phyloP scores from a whole-genome alignment of 116 monocot genomes.

The Phalaenopsis hybrid region DNA sequence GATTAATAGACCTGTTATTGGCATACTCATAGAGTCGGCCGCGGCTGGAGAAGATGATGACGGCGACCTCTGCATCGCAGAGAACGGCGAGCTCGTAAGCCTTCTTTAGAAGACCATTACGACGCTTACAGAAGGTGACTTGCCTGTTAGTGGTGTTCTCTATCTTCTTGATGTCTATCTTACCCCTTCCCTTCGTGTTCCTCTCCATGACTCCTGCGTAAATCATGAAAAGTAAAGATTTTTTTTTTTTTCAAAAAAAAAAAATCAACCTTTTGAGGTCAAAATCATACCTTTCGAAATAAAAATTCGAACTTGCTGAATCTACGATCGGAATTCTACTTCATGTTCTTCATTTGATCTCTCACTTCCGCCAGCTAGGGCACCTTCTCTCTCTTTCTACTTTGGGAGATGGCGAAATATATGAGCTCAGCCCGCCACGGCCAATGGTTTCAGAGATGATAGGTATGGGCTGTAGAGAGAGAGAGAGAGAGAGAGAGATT shows the following conservation, averaged over 20 bases:
- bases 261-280: neutral
- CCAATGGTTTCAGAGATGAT: neutral
- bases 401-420: no score
- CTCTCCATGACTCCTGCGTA: neutral
- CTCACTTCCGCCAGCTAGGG: no score
- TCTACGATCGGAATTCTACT: neutral
- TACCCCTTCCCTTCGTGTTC: slow-evolving; percentile 31
- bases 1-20: slow-evolving; percentile 38
- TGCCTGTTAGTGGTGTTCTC: slow-evolving; percentile 64
- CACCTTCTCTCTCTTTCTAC: neutral
- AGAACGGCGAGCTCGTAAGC: slow-evolving; percentile 57
- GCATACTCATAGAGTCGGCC: slow-evolving; percentile 70
- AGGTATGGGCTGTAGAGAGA: neutral
- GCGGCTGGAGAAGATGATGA: slow-evolving; percentile 60
- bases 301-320: neutral
- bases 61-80: slow-evolving; percentile 56
- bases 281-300: neutral
- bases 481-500: slow-evolving; percentile 2
- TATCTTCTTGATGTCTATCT: slow-evolving; percentile 67
- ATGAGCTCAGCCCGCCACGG: no score
- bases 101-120: slow-evolving; percentile 64
- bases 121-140: slow-evolving; percentile 68
- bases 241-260: neutral
- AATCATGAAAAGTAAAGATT: neutral
- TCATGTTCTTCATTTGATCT: neutral